A percentile compares a stretch with the other conserved stretches of the same genome.
phyloP scores from a whole-genome alignment of 768 basidiomycete species.

The Amanita polypyramis region DNA sequence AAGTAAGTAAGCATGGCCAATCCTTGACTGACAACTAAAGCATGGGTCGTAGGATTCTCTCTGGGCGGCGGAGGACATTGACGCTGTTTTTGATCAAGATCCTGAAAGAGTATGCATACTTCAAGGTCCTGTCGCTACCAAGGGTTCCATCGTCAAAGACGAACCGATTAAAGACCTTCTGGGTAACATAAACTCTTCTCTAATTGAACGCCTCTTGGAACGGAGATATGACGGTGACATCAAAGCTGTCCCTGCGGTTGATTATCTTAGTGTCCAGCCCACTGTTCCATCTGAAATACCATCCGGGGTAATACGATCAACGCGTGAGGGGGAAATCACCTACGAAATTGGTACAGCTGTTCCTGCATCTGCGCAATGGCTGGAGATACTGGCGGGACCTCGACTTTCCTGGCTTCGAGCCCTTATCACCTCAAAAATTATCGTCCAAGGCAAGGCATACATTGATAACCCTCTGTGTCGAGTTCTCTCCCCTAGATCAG shows the following conservation, averaged over 20 bases:
- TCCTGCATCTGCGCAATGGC: slow-evolving; percentile 65
- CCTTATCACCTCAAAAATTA: slow-evolving; percentile 65
- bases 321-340: slow-evolving; percentile 31
- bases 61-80: slow-evolving; percentile 97
- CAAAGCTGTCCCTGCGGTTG: slow-evolving; percentile 65
- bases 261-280: slow-evolving; percentile 61
- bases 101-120: slow-evolving; percentile 97
- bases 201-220: slow-evolving; percentile 71
- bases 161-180: slow-evolving; percentile 91
- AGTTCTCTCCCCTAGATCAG: slow-evolving; percentile 69
- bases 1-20: slow-evolving; percentile 38
- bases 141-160: slow-evolving; percentile 79
- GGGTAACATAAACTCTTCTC: slow-evolving; percentile 71
- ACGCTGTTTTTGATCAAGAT: slow-evolving; percentile 98
- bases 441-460: slow-evolving; percentile 81
- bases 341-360: slow-evolving; percentile 39
- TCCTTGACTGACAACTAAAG: not conserved
- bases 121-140: slow-evolving; percentile 92
- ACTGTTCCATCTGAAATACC: slow-evolving; percentile 22
- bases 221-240: slow-evolving; percentile 70
- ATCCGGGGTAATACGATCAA: slow-evolving; percentile 29
- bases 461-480: slow-evolving; percentile 85
- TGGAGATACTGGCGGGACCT: slow-evolving; percentile 76
- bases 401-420: slow-evolving; percentile 81
- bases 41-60: slow-evolving; percentile 65